Evolutionary conservation across 2,329 filamentous ascomycete genomes (phyloP), one percentile per base, ranked within the genome.

Genomic region (Penicillium sp.): DNA sequence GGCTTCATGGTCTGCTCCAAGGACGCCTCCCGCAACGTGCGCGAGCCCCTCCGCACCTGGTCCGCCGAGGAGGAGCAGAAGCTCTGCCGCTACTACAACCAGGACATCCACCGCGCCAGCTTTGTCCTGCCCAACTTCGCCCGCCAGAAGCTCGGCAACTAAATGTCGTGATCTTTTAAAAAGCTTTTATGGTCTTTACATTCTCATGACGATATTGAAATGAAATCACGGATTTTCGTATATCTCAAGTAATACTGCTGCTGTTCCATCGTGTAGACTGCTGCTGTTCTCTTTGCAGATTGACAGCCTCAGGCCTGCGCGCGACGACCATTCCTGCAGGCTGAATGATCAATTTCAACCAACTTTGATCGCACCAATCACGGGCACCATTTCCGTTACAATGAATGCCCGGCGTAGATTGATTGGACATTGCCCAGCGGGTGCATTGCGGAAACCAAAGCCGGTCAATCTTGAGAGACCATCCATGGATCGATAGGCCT

Each of bases 1-100:
- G 94, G 94, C 74, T 99, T 99, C 88, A 97, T 99, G 92, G 91
- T 99, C 73, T 97, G 94, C 87, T 90, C 84, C 88, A 97, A 99
- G 86, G 93, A 97, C 74, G 81, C 86, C 74, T 86, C 79, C 72
- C 86, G 87, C 75, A 85, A 99, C 78, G 84, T 97, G 73, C 91
- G 85, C 77, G 90, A 87, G 78, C 94, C 94, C 50, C 72, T 97
- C 59, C 89, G 94, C 71, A 82, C 79, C 68, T 96, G 92, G 88
- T 82, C 86, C 61, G 74, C 83, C 62, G 92, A 95, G 79, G 92
- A 97, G 79, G 94, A 99, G 85, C 87, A 91, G 72, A 88, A 91
- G 77, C 82, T 93, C 69, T 96, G 91, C 89, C 86, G 85, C 75
- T 99, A 99, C 87, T 99, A 99, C 85, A 97, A 92, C 82, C 84